Base-by-base conservation (phyloP, 148 eudicot species). In the Rhododendron molle region DNA sequence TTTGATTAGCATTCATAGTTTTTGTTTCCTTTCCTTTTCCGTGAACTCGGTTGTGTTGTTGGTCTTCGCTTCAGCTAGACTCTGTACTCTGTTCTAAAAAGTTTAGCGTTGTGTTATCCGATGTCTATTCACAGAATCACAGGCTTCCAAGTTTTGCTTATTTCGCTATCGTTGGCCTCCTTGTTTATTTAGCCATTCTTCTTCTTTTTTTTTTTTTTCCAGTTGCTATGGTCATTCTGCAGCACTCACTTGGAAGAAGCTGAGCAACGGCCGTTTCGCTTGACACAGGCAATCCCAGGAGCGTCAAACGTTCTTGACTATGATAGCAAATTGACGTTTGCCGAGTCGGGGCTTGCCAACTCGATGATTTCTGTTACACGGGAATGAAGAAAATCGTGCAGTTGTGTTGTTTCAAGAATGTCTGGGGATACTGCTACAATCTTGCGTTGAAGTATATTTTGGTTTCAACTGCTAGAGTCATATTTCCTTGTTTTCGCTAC, bases 211-310 rank as follows among this genome's bases (percentile, higher is more conserved):
- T 2, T 32, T 32, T 43, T 83, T 87, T 78, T 88, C 87, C 93
- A 96, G 98, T 72, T 96, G 87, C 77, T 95, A 82, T 96, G 99
- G 99, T 96, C 99, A 43, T 96, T 95, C 91, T 95, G 98, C 92
- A 86, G 86, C 81, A 85, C 94, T 60, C 92, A 92, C 87, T 93
- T 96, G 46, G 89, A 89, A 54, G 98, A 95, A 87, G 90, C 88
- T 2, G 91, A 92, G 80, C 76, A 52, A 15, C 86, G 88, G 52
- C 85, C 88, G 30, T 93, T 96, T 74, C 93, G 93, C 28, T 89
- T 96, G 89, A 90, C 94, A n/a, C 93, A 93, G 58, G 95, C 98
- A 81, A 91, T 96, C 43, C 99, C 98, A 13, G 98, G 98, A 49
- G 94, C 95, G 9, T 81, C 94, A 23, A 94, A 91, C 80, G 83